phyloP scores from a whole-genome alignment of 2,329 filamentous ascomycete genomes.

The Pseudocercospora fuligena region DNA sequence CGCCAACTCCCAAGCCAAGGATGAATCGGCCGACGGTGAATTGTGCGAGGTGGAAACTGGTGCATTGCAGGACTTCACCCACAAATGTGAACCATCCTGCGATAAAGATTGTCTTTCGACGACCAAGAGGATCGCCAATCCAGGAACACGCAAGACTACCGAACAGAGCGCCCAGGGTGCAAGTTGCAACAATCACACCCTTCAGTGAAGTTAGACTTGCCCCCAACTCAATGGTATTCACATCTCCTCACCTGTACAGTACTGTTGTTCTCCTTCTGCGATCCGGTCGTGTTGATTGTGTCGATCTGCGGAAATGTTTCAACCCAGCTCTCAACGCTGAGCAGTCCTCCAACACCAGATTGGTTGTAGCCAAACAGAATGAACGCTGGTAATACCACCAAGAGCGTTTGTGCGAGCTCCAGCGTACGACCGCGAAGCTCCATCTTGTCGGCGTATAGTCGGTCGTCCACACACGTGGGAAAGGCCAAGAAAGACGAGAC shows the following conservation, averaged over 20 bases:
- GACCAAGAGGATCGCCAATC: conserved; percentile 53
- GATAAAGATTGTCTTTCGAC: conserved; percentile 51
- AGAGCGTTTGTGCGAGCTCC: conserved; percentile 39
- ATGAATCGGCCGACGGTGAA: conserved; percentile 54
- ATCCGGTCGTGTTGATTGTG: conserved; percentile 47
- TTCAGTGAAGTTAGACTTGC: conserved; percentile 3
- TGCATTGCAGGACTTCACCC: conserved; percentile 51
- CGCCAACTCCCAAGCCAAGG: conserved; percentile 51
- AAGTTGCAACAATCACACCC: conserved; percentile 50
- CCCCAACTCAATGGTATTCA: not conserved
- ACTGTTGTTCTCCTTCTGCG: conserved; percentile 50
- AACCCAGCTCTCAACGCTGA: conserved; percentile 47
- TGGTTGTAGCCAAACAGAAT: conserved; percentile 60
- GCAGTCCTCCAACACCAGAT: conserved; percentile 55
- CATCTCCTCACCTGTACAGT: conserved; percentile 44
- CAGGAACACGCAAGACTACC: conserved; percentile 53
- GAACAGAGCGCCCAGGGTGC: conserved; percentile 53
- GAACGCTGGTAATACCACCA: conserved; percentile 49
- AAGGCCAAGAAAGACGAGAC: conserved; percentile 20
- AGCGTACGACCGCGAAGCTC: conserved; percentile 31
- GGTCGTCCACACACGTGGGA: conserved; percentile 6
- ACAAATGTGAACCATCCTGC: conserved; percentile 49
- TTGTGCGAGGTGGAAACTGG: conserved; percentile 52
- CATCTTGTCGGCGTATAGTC: conserved; percentile 22
- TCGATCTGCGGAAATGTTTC: conserved; percentile 57